Base-by-base conservation (phyloP, 73 alveolate species). In the Paraurostyla sp. region DNA sequence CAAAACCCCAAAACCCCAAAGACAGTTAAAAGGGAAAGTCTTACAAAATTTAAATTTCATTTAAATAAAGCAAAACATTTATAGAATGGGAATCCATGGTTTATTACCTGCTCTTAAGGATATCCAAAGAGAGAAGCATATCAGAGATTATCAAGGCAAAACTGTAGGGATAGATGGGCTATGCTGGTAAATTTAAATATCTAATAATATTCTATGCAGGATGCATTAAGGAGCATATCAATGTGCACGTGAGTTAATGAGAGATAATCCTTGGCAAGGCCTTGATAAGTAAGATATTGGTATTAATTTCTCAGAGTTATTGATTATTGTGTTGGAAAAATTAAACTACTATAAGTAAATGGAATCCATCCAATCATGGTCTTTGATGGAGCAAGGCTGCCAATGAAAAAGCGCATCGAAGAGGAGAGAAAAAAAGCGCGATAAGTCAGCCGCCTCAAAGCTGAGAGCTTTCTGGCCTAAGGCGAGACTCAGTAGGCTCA, bases 311-410 rank as follows among this genome's bases (percentile, higher is more conserved):
- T 35, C 41, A 65, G 82, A 65, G 82, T 65, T n/a, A 65, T 65
- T 35, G 82, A 65, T 65, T 65, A 65, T 65, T 65, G 82, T 22
- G 82, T 65, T 2, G 82, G 82, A 35, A 65, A 65, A 22, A 65
- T 96, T 43, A 93, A 93, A 46, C 94, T 93, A 76, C 90, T 98
- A 50, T 80, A 89, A 56, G 76, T 83, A 41, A 85, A 94, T 86
- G 94, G 94, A 46, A 93, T 97, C 23, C 91, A 75, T 41, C 99
- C 99, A 11, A 91, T 97, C 35, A 88, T 98, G 93, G 99, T 98
- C 22, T 98, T 98, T 82, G 99, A 98, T 93, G 99, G 99, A 20
- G 99, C 97, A 40, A 91, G 93, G 60, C 91, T 98, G 63, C 99
- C 98, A 15, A 93, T 95, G 95, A 98, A 98, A 86, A 83, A 91